These are phyloP conservation scores for Penicillium sclerotiorum DNA, from an alignment of 2,329 filamentous ascomycete genomes.

Conservation along the genomic window DNA sequence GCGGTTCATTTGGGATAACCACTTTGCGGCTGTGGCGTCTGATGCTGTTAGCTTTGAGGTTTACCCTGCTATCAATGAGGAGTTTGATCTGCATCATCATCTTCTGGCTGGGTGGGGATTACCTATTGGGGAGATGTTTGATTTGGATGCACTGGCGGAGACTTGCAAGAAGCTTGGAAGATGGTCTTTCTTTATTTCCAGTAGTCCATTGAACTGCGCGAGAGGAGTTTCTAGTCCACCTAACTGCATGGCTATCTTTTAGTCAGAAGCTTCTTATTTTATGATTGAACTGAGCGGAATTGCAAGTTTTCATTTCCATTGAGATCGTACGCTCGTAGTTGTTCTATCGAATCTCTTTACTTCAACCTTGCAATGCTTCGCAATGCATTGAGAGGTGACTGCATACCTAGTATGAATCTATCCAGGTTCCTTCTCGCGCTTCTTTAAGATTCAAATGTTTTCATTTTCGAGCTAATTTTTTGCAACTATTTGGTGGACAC, in stretches of 20 bases:
- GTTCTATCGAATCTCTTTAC: not conserved
- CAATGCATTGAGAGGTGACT: too few species aligned
- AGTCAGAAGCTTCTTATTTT: not conserved
- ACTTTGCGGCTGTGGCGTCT: constrained; percentile 62
- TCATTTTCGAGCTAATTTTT: too few species aligned
- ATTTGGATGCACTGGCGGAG: constrained; percentile 39
- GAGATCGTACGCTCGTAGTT: not conserved
- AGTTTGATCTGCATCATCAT: constrained; percentile 42
- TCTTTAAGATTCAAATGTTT: too few species aligned
- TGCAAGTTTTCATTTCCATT: not conserved
- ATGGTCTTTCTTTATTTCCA: constrained; percentile 44
- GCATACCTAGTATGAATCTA: too few species aligned
- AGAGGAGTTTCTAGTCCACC: constrained; percentile 46
- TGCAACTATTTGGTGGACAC: too few species aligned
- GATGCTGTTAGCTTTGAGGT: constrained; percentile 63
- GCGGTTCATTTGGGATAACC: constrained; percentile 62
- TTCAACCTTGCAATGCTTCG: not conserved
- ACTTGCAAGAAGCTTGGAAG: constrained; percentile 35
- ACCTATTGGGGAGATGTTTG: constrained; percentile 46
- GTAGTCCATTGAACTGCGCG: constrained; percentile 43
- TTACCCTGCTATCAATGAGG: constrained; percentile 41
- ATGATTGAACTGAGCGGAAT: too few species aligned
- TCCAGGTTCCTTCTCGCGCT: not conserved
- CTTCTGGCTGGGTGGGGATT: constrained; percentile 42
- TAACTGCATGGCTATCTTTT: constrained; percentile 49